phyloP scores from a whole-genome alignment of 2,329 filamentous ascomycete species.

The Trichoderma semiorbis region DNA sequence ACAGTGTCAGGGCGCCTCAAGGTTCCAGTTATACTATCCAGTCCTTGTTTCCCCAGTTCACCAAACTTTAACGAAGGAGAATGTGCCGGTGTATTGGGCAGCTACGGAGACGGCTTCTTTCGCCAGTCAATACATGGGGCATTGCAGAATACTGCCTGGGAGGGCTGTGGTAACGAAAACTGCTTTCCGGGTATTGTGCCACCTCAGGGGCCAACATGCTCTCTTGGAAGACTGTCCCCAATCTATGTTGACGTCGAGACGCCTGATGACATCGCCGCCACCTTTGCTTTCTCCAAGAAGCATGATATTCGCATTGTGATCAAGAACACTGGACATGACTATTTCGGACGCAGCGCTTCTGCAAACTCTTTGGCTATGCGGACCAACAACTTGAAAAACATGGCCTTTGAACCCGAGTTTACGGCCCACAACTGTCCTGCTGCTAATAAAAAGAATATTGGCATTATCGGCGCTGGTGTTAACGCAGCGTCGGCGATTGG shows the following conservation, averaged over 20 bases:
- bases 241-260: neutral
- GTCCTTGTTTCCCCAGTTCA: neutral
- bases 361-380: neutral
- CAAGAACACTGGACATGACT: neutral
- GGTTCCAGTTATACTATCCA: neutral
- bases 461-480: neutral
- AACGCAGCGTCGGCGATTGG: neutral
- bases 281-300: neutral
- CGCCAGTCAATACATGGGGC: neutral
- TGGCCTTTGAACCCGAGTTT: neutral
- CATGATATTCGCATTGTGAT: neutral
- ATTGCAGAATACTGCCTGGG: neutral
- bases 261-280: neutral
- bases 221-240: neutral
- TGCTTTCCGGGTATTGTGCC: neutral
- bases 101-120: neutral
- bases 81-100: neutral
- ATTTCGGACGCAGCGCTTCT: neutral
- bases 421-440: neutral
- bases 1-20: neutral
- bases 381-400: neutral
- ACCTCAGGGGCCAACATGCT: neutral
- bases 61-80: neutral
- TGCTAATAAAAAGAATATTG: neutral
- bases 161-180: neutral